Evolutionary conservation across 164 flowering plant genomes (phyloP), one percentile per base, ranked within the genome.

Genomic region (Stephania japonica): DNA sequence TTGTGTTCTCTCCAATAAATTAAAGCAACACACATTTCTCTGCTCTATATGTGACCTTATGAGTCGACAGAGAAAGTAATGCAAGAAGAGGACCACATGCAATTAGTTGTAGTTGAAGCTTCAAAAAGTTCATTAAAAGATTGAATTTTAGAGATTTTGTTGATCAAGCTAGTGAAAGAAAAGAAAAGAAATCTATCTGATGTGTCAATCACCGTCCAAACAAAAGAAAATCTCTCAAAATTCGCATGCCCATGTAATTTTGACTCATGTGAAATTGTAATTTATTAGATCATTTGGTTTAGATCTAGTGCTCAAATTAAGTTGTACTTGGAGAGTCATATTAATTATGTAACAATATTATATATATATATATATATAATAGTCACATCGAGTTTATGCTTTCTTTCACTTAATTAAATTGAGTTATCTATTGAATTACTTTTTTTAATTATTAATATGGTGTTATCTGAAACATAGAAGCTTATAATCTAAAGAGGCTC

Each of bases 1-100:
- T 76, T 81, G 83, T 81, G 78, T 66, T 79, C 84, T 74, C 81
- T 80, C 73, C 80, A 84, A 68, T 81, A 75, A 84, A 72, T 16
- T 56, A 56, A 56, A 21, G 38, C 32, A 42, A 65, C 53, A 47
- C 16, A 47, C 2, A 47, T 44, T 44, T 47, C 38, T 32, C 38
- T 32, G 38, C 38, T 32, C 38, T 32, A 2, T 32, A 32, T 32
- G 4, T 32, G 38, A 32, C 4, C 38, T 32, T 32, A 32, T 32
- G 38, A 32, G 38, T 32, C 38, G 38, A 32, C 63, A 61, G 43
- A 43, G 26, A 24, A 61, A 68, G 41, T 10, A 49, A n/a, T 27
- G 23, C 66, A 63, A 63, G 66, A 63, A 63, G 13, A n/a, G 21
- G 42, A 21, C 32, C 26, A 38, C 75, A 38, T 47, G 53, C 13